A percentile compares a stretch with the other conserved stretches of the same genome.
Conservation (phyloP, 2,329 filamentous ascomycete genomes). For the Pleurostoma richardsiae region DNA sequence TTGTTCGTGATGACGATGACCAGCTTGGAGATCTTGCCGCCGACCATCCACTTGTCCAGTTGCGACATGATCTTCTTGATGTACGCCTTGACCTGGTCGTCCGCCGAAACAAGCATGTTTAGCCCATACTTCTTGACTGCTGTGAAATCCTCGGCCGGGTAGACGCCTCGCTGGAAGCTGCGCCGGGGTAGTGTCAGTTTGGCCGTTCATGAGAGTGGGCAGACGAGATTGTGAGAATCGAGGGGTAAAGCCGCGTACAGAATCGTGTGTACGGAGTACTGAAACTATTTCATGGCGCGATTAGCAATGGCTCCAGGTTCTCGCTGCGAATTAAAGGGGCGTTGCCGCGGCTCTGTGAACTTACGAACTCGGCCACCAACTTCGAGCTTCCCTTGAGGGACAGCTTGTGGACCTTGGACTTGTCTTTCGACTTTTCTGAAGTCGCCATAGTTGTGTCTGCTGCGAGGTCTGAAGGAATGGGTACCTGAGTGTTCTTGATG, state of each 20-base stretch:
- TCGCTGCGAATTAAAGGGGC: no score
- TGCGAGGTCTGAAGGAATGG: neutral
- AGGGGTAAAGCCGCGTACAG: slow-evolving; percentile 49
- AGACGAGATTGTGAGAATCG: no score
- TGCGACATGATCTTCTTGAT: slow-evolving; percentile 99
- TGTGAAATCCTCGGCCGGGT: slow-evolving; percentile 95
- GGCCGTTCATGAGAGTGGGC: no score
- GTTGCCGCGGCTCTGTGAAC: slow-evolving; percentile 24
- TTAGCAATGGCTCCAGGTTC: no score
- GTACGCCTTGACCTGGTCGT: slow-evolving; percentile 98
- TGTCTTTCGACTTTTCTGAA: slow-evolving; percentile 44
- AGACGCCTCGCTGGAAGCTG: slow-evolving; percentile 79
- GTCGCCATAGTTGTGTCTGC: slow-evolving; percentile 7
- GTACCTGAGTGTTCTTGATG: no score
- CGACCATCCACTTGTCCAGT: slow-evolving; percentile 95
- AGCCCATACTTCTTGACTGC: slow-evolving; percentile 99
- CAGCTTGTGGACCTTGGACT: slow-evolving; percentile 92
- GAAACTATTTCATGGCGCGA: slow-evolving; percentile 54
- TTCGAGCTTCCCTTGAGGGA: slow-evolving; percentile 80
- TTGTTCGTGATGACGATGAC: slow-evolving; percentile 97
- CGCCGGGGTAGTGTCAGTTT: slow-evolving; percentile 11
- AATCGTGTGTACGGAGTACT: slow-evolving; percentile 98
- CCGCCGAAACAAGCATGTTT: slow-evolving; percentile 92
- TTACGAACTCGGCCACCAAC: slow-evolving; percentile 90
- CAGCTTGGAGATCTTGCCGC: slow-evolving; percentile 93